Conservation (phyloP, 352 stramenopile genomes). For the Pythium dissimile region DNA sequence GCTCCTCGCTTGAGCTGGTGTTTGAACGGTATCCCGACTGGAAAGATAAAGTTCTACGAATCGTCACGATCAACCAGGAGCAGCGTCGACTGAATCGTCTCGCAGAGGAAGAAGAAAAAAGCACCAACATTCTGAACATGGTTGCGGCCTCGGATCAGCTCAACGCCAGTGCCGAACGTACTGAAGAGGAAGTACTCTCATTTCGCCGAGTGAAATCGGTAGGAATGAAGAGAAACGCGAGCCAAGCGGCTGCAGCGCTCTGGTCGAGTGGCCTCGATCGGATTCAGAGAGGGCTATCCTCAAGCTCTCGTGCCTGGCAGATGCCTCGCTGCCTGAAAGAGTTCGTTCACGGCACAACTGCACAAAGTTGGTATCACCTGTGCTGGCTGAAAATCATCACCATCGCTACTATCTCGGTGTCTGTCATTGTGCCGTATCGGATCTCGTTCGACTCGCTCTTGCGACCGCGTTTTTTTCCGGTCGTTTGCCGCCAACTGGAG, state of each 20-base stretch:
- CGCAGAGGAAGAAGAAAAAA: slow-evolving; percentile 36
- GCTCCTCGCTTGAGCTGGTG: slow-evolving; percentile 58
- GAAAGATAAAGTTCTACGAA: slow-evolving; percentile 67
- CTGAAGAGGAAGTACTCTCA: slow-evolving; percentile 35
- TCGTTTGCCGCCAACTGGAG: slow-evolving; percentile 32
- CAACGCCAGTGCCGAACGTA: slow-evolving; percentile 29
- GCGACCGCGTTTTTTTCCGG: slow-evolving; percentile 21
- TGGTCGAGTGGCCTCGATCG: neutral
- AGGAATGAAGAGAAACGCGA: slow-evolving; percentile 9
- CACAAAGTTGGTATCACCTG: slow-evolving; percentile 47
- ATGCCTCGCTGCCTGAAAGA: neutral
- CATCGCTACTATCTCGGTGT: slow-evolving; percentile 35
- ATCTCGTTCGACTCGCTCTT: slow-evolving; percentile 46
- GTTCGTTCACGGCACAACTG: slow-evolving; percentile 28
- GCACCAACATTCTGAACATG: slow-evolving; percentile 24
- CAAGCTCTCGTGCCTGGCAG: neutral
- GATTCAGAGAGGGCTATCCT: neutral
- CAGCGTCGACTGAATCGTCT: slow-evolving; percentile 46
- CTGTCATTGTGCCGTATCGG: slow-evolving; percentile 47
- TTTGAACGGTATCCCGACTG: slow-evolving; percentile 69
- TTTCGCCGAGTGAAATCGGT: slow-evolving; percentile 29
- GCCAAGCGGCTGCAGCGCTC: neutral
- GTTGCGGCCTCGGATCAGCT: slow-evolving; percentile 32
- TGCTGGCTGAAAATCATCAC: slow-evolving; percentile 45
- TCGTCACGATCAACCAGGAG: slow-evolving; percentile 56